Conservation (phyloP, 768 basidiomycete genomes). For the Serendipita indica region DNA sequence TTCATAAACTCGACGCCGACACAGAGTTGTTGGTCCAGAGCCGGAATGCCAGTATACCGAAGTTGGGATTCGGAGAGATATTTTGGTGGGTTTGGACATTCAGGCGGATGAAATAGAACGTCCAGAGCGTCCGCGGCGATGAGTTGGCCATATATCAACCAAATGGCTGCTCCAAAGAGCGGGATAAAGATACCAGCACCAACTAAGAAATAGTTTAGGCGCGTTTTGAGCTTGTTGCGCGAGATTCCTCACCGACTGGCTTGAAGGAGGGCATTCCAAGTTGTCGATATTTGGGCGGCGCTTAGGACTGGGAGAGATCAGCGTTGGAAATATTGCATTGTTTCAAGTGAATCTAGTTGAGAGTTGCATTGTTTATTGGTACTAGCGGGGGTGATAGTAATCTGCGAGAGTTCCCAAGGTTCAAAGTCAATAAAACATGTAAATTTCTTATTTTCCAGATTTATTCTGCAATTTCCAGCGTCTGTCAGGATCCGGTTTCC, state of each 20-base stretch:
- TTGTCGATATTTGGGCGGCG: too few species aligned
- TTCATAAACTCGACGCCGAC: constrained; percentile 3
- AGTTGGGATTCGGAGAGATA: constrained; percentile 1
- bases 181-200: background rate
- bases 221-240: background rate
- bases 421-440: too few species aligned
- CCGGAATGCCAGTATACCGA: background rate
- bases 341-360: too few species aligned
- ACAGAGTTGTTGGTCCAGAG: background rate
- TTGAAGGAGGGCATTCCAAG: constrained; percentile 6
- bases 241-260: background rate
- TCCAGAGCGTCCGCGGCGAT: background rate
- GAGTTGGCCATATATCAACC: background rate
- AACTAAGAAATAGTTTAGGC: background rate
- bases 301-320: too few species aligned
- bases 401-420: too few species aligned
- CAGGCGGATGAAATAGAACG: background rate
- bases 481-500: too few species aligned
- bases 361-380: too few species aligned
- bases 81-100: constrained; percentile 7
- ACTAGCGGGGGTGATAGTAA: too few species aligned
- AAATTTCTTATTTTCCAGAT: too few species aligned
- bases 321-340: too few species aligned
- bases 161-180: background rate
- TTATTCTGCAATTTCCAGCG: too few species aligned